phyloP scores from a whole-genome alignment of 257 asterid species.

The Ilex aquifolium region DNA sequence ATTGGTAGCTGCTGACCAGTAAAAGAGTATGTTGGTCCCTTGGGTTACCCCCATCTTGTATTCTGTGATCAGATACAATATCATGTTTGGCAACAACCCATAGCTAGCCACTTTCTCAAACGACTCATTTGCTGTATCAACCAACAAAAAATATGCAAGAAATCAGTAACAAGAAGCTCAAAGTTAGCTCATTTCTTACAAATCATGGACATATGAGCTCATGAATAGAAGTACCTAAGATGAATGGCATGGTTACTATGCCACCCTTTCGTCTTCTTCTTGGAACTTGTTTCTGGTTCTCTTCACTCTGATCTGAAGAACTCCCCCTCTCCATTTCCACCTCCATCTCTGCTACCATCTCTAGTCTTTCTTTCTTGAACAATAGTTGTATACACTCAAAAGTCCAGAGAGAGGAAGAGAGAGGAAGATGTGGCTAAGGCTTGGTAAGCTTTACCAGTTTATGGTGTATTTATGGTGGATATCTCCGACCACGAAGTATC shows the following conservation, averaged over 20 bases:
- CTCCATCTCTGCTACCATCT: neutral
- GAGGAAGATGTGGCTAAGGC: neutral
- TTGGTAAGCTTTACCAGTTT: neutral
- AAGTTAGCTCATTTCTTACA: neutral
- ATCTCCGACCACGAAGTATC: too few species aligned
- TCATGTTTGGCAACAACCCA: conserved; percentile 57
- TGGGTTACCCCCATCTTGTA: conserved; percentile 36
- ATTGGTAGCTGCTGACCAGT: conserved; percentile 61
- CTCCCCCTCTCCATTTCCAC: too few species aligned
- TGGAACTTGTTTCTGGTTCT: neutral
- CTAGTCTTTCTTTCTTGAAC: neutral
- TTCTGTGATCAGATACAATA: conserved; percentile 46
- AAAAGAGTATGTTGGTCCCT: conserved; percentile 38
- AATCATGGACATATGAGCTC: neutral
- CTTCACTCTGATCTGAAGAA: neutral
- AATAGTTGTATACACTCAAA: neutral
- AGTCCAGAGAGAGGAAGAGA: neutral
- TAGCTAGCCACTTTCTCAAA: conserved; percentile 59
- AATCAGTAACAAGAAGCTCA: neutral
- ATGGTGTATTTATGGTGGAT: too few species aligned
- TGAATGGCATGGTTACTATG: conserved; percentile 57
- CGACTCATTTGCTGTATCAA: conserved; percentile 45
- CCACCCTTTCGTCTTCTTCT: conserved; percentile 45
- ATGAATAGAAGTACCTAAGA: conserved; percentile 35
- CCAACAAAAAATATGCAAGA: neutral